These are phyloP conservation scores for Myrica gale DNA, from an alignment of 306 rosid species.

Conservation along the genomic window DNA sequence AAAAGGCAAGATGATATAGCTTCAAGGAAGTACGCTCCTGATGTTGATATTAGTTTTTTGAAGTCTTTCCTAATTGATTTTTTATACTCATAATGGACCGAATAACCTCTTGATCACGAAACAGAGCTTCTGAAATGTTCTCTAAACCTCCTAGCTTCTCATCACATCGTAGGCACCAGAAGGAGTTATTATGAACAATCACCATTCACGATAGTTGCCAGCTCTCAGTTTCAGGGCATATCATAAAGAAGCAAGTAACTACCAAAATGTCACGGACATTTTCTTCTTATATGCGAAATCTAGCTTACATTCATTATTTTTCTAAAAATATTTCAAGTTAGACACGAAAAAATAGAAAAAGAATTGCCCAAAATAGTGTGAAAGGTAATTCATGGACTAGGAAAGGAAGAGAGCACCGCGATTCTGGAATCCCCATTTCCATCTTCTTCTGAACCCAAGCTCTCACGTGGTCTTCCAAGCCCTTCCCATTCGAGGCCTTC, in stretches of 20 bases:
- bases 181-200: background rate
- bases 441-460: slow-evolving; percentile 41
- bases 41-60: background rate
- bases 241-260: background rate
- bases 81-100: background rate
- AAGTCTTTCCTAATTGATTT: background rate
- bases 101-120: background rate
- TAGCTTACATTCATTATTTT: too few relatives aligned
- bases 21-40: background rate
- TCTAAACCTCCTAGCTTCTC: too few relatives aligned
- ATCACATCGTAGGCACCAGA: background rate
- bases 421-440: slow-evolving; percentile 34
- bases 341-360: too few relatives aligned
- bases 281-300: background rate
- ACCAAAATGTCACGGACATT: background rate
- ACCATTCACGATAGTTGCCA: background rate
- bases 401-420: slow-evolving; percentile 58
- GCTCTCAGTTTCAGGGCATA: background rate
- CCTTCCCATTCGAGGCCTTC: slow-evolving; percentile 39
- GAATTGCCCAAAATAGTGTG: too few relatives aligned
- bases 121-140: background rate
- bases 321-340: too few relatives aligned
- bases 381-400: slow-evolving; percentile 18
- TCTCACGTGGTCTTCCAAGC: slow-evolving; percentile 47
- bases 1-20: background rate